A percentile compares a stretch with the other conserved stretches of the same genome.
These are phyloP conservation scores for Carex kokanica DNA, from an alignment of 176 grass and related monocot genomes.

Conservation along the genomic window DNA sequence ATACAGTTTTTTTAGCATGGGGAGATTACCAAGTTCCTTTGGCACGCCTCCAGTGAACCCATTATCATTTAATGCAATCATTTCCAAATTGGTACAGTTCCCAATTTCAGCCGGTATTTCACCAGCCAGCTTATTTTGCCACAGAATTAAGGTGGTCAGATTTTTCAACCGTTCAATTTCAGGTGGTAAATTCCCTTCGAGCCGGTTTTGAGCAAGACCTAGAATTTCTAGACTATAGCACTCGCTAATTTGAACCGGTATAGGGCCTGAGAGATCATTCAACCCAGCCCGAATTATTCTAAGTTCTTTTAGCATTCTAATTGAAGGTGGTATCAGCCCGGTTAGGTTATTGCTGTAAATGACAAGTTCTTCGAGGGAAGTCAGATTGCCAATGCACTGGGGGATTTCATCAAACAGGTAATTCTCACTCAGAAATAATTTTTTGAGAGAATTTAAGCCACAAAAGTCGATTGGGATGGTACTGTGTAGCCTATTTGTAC, in stretches of 20 bases:
- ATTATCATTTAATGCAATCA: constrained; percentile 84
- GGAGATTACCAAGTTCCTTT: constrained; percentile 50
- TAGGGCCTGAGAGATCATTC: constrained; percentile 65
- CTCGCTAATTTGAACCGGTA: constrained; percentile 62
- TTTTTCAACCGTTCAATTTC: constrained; percentile 63
- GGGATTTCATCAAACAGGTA: constrained; percentile 56
- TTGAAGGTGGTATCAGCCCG: constrained; percentile 54
- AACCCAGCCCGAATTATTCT: constrained; percentile 79
- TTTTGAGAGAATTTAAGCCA: constrained; percentile 36
- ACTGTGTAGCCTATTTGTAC: constrained; percentile 67
- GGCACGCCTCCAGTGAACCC: constrained; percentile 69
- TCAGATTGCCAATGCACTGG: constrained; percentile 39
- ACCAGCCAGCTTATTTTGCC: constrained; percentile 65
- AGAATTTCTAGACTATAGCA: constrained; percentile 64
- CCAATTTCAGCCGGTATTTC: constrained; percentile 79
- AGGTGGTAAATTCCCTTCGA: constrained; percentile 48
- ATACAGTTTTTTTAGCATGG: constrained; percentile 58
- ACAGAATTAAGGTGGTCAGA: constrained; percentile 74
- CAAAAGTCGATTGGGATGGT: constrained; percentile 56
- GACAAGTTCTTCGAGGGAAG: constrained; percentile 73
- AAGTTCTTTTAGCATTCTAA: constrained; percentile 50
- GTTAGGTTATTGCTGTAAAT: constrained; percentile 98
- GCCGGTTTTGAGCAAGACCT: constrained; percentile 79
- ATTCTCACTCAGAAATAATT: constrained; percentile 94
- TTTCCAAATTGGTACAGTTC: constrained; percentile 56